Base-by-base conservation (phyloP, 257 asterid species). In the Solanum arcanum region DNA sequence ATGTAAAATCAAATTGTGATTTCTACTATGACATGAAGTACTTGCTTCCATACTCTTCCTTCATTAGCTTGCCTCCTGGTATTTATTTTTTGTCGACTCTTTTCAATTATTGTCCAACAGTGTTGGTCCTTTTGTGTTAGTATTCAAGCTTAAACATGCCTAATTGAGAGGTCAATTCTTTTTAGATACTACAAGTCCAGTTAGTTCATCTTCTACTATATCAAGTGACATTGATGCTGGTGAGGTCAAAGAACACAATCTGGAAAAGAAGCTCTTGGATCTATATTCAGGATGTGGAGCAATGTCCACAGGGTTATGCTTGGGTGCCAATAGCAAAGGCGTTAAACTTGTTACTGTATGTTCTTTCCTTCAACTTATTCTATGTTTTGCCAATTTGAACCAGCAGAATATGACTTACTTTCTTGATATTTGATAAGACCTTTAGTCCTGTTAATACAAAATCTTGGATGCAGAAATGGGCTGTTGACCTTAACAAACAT, bases 231-330 rank as follows among this genome's bases (percentile, higher is more conserved):
- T 46, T 69, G 96, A 91, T 84, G 91, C 27, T 59, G 64, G 52
- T 23, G 88, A 89, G 72, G 69, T 25, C 2, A 88, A 86, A 29
- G 90, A 83, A 11, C 86, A 56, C 29, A 68, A 49, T 3, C 21
- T 59, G 31, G 98, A 95, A 91, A 92, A 84, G 88, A 90, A 88
- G 14, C 74, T 97, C 16, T 59, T 97, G 84, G 99, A 97, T 86
- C 47, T 97, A 52, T 97, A 95, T 69, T 89, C 98, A 15, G 98
- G 99, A 37, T 97, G 99, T 91, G 99, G 99, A 21, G 99, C 95
- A 27, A 97, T 97, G 99, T 94, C 98, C 9, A 97, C 98, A 0
- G 98, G 98, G 25, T 93, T 97, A 46, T 94, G 97, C 84, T 90
- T 97, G 9, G 99, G 98, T 77, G 98, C 98, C 15, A 92, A 91